Conservation (phyloP, 1,139 yeast genomes). For the Suhomyces panamericanus region DNA sequence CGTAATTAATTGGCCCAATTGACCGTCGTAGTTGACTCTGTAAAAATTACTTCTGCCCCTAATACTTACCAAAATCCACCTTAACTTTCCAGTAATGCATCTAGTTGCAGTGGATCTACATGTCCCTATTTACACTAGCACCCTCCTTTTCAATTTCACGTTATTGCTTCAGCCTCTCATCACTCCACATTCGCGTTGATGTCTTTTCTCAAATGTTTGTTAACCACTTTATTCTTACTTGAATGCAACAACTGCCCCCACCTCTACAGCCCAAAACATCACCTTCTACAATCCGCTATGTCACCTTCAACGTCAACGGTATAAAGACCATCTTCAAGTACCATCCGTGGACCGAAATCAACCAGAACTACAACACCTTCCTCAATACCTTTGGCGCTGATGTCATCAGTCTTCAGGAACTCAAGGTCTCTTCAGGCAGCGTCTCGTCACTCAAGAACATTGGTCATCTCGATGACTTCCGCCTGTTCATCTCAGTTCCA, state of each 20-base stretch:
- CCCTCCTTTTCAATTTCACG: no score
- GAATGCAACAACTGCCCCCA: background rate
- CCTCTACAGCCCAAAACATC: background rate
- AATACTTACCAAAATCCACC: no score
- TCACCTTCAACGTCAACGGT: conserved; percentile 87
- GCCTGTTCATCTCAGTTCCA: conserved; percentile 72
- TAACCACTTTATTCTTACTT: background rate
- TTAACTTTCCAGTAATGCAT: no score
- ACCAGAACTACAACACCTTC: conserved; percentile 48
- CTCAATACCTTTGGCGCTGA: conserved; percentile 67
- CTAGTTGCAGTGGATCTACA: no score
- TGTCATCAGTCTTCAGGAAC: conserved; percentile 79
- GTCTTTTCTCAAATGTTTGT: no score
- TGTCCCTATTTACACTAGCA: no score
- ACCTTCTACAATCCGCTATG: conserved; percentile 36
- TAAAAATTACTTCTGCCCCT: no score
- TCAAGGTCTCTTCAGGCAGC: conserved; percentile 61
- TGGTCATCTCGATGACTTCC: conserved; percentile 59
- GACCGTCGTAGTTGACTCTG: no score
- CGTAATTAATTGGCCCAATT: no score
- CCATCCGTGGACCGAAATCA: conserved; percentile 70
- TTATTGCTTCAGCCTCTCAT: no score
- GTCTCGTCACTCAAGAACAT: conserved; percentile 41
- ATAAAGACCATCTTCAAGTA: conserved; percentile 75
- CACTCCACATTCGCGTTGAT: no score